Evolutionary conservation across 176 grass and related monocot genomes (phyloP).

Genomic region (Phoenix dactylifera): DNA sequence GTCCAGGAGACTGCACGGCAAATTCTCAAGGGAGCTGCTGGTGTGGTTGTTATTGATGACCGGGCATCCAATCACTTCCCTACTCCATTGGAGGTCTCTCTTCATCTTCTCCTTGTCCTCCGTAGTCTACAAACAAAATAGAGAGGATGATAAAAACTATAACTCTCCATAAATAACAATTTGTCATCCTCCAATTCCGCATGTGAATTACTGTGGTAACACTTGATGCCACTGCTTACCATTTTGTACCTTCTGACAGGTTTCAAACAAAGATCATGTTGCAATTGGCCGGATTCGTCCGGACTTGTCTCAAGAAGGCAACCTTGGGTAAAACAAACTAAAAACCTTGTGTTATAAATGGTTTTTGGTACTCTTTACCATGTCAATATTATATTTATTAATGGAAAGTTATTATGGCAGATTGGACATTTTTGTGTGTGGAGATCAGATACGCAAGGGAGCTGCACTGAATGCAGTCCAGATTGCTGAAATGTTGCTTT

Average conservation of each 20-base stretch:
- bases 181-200: no score
- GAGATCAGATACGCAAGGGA: constrained; percentile 99
- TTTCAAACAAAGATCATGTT: constrained; percentile 87
- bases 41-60: constrained; percentile 76
- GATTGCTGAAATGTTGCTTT: constrained; percentile 89
- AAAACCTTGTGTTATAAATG: no score
- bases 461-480: constrained; percentile 92
- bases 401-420: constrained; percentile 30
- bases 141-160: no score
- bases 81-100: constrained; percentile 58
- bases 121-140: no score
- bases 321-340: constrained; percentile 49
- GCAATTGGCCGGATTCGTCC: constrained; percentile 86
- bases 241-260: constrained; percentile 38
- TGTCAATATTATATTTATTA: neutral
- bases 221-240: no score
- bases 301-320: constrained; percentile 76
- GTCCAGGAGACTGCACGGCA: constrained; percentile 70
- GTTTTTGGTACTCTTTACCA: neutral
- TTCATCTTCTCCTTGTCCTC: no score
- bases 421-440: constrained; percentile 93
- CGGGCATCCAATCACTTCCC: constrained; percentile 68
- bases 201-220: no score
- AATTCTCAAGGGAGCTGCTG: constrained; percentile 74
- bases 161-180: no score